Evolutionary conservation across 305 asterid species (phyloP).

Genomic region (Fraxinus xanthoxyloides): DNA sequence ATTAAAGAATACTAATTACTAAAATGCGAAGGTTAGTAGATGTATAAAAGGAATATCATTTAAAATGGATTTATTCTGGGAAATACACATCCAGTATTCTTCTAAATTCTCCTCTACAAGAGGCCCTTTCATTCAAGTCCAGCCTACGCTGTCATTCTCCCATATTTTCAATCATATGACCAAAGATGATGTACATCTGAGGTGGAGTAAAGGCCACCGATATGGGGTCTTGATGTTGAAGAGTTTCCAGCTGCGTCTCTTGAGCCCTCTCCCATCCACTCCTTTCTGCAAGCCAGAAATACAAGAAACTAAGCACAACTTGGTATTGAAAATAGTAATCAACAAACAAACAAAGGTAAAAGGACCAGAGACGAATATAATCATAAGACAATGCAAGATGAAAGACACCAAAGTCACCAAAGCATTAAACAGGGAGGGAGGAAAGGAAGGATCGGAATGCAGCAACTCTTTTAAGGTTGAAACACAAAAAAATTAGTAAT

Average conservation of each 20-base stretch:
- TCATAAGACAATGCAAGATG: neutral
- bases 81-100: slow-evolving; percentile 42
- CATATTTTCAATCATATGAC: slow-evolving; percentile 48
- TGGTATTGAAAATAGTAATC: neutral
- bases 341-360: neutral
- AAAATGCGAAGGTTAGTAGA: neutral
- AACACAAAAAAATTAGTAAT: neutral
- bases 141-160: slow-evolving; percentile 30
- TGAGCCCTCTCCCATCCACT: slow-evolving; percentile 50
- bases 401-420: neutral
- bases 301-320: slow-evolving; percentile 8
- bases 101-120: slow-evolving; percentile 40
- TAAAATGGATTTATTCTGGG: slow-evolving; percentile 19
- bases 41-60: slow-evolving; percentile 35
- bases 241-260: slow-evolving; percentile 60
- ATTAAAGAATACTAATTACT: neutral
- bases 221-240: slow-evolving; percentile 54
- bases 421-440: neutral
- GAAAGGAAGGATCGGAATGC: neutral
- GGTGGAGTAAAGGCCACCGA: slow-evolving; percentile 79
- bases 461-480: neutral
- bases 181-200: slow-evolving; percentile 88
- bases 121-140: slow-evolving; percentile 41
- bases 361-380: neutral
- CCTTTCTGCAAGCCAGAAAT: slow-evolving; percentile 55